Percentiles rank a stretch among this genome's conserved stretches.
These are phyloP conservation scores for Trichoderma polysporum DNA, from an alignment of 2,329 filamentous ascomycete genomes.

Conservation along the genomic window DNA sequence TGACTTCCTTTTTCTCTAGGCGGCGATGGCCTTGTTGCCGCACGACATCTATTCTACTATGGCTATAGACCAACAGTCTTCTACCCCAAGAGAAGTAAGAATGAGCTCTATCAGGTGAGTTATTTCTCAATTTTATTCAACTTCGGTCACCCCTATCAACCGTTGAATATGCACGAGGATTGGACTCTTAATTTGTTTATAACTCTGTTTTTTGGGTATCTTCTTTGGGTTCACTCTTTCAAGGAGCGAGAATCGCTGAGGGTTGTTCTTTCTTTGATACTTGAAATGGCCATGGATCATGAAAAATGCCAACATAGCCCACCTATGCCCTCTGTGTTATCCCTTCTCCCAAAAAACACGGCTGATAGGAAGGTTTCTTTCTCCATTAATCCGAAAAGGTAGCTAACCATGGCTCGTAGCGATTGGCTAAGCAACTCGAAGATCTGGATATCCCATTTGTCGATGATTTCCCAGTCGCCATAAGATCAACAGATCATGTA, in stretches of 20 bases:
- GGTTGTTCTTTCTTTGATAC: neutral
- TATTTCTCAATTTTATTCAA: neutral
- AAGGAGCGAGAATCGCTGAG: neutral
- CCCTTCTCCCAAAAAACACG: neutral
- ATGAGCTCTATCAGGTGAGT: slow-evolving; percentile 79
- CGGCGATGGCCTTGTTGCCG: slow-evolving; percentile 91
- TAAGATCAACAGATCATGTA: slow-evolving; percentile 72
- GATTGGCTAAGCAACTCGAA: slow-evolving; percentile 79
- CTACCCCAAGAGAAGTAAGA: slow-evolving; percentile 89
- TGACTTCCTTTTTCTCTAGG: slow-evolving; percentile 52
- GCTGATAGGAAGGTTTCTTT: neutral
- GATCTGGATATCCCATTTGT: slow-evolving; percentile 82
- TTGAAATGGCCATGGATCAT: neutral
- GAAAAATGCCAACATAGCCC: neutral
- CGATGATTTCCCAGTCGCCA: slow-evolving; percentile 69
- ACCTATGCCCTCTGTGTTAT: neutral
- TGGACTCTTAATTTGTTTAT: slow-evolving; percentile 21
- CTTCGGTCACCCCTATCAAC: neutral
- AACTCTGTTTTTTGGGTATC: slow-evolving; percentile 23
- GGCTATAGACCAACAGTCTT: slow-evolving; percentile 87
- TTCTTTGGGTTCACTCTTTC: neutral
- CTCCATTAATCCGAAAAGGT: neutral
- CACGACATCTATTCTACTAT: slow-evolving; percentile 86
- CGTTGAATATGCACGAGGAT: neutral
- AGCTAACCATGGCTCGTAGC: slow-evolving; percentile 50